A percentile compares a stretch with the other conserved stretches of the same genome.
Conservation (phyloP, 2,329 filamentous ascomycete species). For the Fusarium sterilihyphosum region DNA sequence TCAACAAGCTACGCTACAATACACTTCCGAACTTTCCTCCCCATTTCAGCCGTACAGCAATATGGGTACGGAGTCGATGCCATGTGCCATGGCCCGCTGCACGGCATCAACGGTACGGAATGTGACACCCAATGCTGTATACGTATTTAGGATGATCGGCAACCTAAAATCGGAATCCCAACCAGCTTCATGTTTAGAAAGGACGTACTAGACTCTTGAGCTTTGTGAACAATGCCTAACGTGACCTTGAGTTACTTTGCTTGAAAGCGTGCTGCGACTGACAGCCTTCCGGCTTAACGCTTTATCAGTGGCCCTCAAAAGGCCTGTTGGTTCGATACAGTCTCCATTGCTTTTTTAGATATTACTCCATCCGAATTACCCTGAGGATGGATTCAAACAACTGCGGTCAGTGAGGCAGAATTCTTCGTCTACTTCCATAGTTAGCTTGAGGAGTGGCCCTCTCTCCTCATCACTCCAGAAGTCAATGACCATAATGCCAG, state of each 20-base stretch:
- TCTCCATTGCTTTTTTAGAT: constrained; percentile 1
- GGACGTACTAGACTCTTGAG: not conserved
- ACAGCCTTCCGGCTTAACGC: not conserved
- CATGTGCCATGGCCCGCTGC: constrained; percentile 34
- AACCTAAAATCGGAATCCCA: constrained; percentile 20
- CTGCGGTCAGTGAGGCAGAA: constrained; percentile 1
- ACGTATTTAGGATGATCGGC: constrained; percentile 27
- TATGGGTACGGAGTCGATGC: constrained; percentile 10
- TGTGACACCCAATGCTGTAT: constrained; percentile 36
- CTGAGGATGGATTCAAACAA: constrained; percentile 4
- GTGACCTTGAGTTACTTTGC: constrained; percentile 11
- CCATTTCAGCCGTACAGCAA: constrained; percentile 5
- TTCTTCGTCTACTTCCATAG: constrained; percentile 1
- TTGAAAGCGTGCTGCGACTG: not conserved
- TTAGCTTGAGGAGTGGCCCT: constrained; percentile 24
- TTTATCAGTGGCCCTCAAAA: not conserved
- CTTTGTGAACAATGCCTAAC: not conserved
- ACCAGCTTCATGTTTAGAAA: constrained; percentile 16
- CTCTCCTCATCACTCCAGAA: constrained; percentile 1
- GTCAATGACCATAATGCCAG: constrained; percentile 3
- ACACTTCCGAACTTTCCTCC: not conserved
- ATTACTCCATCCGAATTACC: not conserved
- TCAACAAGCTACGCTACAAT: not conserved
- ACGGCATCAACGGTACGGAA: constrained; percentile 36
- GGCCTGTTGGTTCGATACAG: constrained; percentile 14